A percentile compares a stretch with the other conserved stretches of the same genome.
Conservation (phyloP, 2,329 filamentous ascomycete species). For the Madurella mycetomatis region DNA sequence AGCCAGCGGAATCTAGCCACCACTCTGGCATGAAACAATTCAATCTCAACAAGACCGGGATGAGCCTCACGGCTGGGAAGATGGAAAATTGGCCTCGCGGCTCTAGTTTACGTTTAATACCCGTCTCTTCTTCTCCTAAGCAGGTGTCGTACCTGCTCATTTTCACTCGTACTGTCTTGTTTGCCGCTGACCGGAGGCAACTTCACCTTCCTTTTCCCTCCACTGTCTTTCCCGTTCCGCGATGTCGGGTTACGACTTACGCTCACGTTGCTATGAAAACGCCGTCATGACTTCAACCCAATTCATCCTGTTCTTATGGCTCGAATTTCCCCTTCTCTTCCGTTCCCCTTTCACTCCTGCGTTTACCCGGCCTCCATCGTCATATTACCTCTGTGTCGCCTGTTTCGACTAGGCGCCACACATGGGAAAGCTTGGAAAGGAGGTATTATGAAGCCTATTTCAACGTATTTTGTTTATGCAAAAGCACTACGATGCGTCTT, state of each 20-base stretch:
- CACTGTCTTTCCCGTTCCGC: no score
- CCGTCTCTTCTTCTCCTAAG: not conserved
- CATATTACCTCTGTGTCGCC: no score
- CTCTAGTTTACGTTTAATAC: conserved; percentile 14
- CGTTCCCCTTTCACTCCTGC: no score
- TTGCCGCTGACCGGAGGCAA: no score
- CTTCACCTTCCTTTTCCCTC: no score
- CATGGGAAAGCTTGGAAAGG: no score
- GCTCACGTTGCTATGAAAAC: not conserved
- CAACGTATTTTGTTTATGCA: not conserved
- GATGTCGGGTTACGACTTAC: not conserved
- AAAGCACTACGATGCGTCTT: not conserved
- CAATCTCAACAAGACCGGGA: conserved; percentile 17
- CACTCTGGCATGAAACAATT: not conserved
- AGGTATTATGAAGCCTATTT: no score
- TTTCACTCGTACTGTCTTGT: not conserved
- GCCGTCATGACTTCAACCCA: not conserved
- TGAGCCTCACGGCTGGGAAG: conserved; percentile 32
- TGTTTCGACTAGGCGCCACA: no score
- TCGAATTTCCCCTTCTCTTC: not conserved
- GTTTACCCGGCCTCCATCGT: no score
- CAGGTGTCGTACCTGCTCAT: not conserved
- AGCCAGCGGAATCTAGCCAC: not conserved
- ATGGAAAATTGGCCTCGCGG: conserved; percentile 30
- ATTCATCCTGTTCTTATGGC: not conserved